Base-by-base conservation (phyloP, 768 basidiomycete genomes). In the Saitozyma podzolica region DNA sequence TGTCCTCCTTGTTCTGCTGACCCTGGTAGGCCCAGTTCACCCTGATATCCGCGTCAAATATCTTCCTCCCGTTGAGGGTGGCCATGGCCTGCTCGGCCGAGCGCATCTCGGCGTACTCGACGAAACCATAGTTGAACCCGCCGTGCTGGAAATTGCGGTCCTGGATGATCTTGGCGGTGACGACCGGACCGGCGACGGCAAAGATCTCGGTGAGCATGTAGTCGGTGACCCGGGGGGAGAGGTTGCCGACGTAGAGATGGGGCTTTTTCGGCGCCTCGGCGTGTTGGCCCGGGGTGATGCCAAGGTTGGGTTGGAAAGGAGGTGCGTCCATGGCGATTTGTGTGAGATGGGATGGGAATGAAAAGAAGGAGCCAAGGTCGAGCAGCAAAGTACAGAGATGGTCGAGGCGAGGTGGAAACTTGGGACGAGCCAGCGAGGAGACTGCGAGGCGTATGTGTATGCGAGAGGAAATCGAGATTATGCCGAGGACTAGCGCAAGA, bases 21-120 rank as follows among this genome's bases (percentile, higher is more conserved):
- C 93, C 94, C 81, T 98, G 95, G 81, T 98, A 97, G 42, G 96
- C 96, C 96, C 96, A 99, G 80, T 99, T 99, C 83, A 97, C 94
- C 69, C 92, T 88, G 73, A 99, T 94, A 82, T 99, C 96, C 45
- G 96, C 96, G 82, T 99, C 96, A 74, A 98, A 99, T 75, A 99
- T 98, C 84, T 97, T 96, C 78, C 96, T 90, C 51, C 96, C 96
- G 80, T 98, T 98, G 74, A 99, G 86, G 50, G 96, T 97, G 82
- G 93, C 90, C 42, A 99, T 84, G n/a, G 96, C 96, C 54, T 96
- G 97, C 82, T 99, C 96, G 43, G 96, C 96, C 43, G 93, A 91
- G 67, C 92, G 89, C 91, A 98, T 94, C 80, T 97, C 93, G 80
- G 91, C 89, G 83, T 97, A 99, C 82, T 99, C 96, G 80, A 98